Percentiles rank a stretch among this genome's conserved stretches.
Evolutionary conservation across 1,284 basidiomycete genomes (phyloP).

Genomic region (Peniophora sp.): DNA sequence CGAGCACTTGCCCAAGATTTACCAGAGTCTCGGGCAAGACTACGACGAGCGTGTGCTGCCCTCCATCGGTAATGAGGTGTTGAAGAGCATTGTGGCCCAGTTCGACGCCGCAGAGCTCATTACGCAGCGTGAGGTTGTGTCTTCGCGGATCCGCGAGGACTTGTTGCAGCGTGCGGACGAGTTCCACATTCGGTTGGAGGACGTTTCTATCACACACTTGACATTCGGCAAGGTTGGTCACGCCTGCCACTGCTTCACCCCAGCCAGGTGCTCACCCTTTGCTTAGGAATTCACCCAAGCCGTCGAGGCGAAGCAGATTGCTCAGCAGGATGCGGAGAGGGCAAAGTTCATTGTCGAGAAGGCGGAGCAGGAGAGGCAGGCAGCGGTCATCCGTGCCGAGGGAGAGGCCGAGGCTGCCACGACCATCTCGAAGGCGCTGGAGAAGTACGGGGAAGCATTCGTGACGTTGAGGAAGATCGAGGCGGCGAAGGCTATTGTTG

Average conservation of each 20-base stretch:
- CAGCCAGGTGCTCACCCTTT: constrained; percentile 21
- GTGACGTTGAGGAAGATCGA: constrained; percentile 96
- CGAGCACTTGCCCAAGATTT: constrained; percentile 85
- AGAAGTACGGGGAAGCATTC: constrained; percentile 93
- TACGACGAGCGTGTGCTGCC: constrained; percentile 96
- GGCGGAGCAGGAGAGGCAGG: constrained; percentile 99
- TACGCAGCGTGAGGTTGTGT: constrained; percentile 83
- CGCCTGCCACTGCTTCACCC: not conserved
- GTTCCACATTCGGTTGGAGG: constrained; percentile 94
- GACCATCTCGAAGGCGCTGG: constrained; percentile 89
- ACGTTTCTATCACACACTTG: constrained; percentile 92
- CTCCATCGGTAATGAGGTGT: constrained; percentile 94
- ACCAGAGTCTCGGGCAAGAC: constrained; percentile 90
- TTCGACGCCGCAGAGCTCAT: constrained; percentile 98
- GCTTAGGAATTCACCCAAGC: constrained; percentile 83
- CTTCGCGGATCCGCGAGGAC: constrained; percentile 90
- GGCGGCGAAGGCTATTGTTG: constrained; percentile 92
- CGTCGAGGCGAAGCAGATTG: constrained; percentile 97
- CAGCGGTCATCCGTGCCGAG: constrained; percentile 95
- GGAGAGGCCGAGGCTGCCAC: constrained; percentile 96
- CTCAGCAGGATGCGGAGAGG: constrained; percentile 95
- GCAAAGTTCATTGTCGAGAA: constrained; percentile 99
- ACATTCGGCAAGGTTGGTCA: constrained; percentile 68
- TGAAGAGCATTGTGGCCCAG: constrained; percentile 97
- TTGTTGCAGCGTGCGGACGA: constrained; percentile 90